Percentiles rank a stretch among this genome's conserved stretches.
Conservation (phyloP, 495 filamentous ascomycete species). For the Penicillium goetzii region DNA sequence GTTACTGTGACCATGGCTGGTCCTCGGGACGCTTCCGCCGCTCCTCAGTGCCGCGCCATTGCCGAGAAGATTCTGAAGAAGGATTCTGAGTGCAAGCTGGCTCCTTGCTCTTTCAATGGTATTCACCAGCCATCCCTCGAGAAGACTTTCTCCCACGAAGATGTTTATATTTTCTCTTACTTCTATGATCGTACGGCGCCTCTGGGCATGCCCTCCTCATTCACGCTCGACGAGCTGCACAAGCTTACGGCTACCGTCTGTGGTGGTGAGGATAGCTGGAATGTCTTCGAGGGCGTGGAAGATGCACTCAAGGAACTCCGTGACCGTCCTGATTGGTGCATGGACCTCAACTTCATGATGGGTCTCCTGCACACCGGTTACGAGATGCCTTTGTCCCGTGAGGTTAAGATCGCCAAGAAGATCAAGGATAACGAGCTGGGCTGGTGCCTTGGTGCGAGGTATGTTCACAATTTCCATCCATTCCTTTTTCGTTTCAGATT, state of each 20-base stretch:
- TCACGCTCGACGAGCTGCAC: slow-evolving; percentile 84
- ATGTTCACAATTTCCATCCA: slow-evolving; percentile 25
- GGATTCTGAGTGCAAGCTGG: slow-evolving; percentile 75
- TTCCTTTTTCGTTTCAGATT: not conserved
- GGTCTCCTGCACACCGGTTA: slow-evolving; percentile 92
- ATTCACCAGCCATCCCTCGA: slow-evolving; percentile 90
- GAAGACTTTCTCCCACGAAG: slow-evolving; percentile 90
- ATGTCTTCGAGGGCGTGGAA: slow-evolving; percentile 71
- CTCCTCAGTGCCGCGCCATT: slow-evolving; percentile 85
- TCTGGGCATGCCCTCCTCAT: slow-evolving; percentile 93
- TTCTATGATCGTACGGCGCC: slow-evolving; percentile 93
- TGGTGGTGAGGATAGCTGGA: slow-evolving; percentile 75
- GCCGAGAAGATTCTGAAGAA: slow-evolving; percentile 92
- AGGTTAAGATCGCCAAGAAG: slow-evolving; percentile 98
- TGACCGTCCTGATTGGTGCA: slow-evolving; percentile 83
- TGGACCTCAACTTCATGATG: slow-evolving; percentile 96
- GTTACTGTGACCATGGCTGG: slow-evolving; percentile 85
- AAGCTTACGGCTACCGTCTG: slow-evolving; percentile 85
- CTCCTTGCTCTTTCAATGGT: slow-evolving; percentile 96
- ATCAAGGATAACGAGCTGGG: slow-evolving; percentile 96
- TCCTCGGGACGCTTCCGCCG: slow-evolving; percentile 65
- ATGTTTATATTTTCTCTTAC: slow-evolving; percentile 95
- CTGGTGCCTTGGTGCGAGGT: slow-evolving; percentile 98
- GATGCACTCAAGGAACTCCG: slow-evolving; percentile 72
- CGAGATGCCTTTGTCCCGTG: slow-evolving; percentile 94